A percentile compares a stretch with the other conserved stretches of the same genome.
Conservation (phyloP, 139 green algal genomes). For the Coccomyxa sp. region DNA sequence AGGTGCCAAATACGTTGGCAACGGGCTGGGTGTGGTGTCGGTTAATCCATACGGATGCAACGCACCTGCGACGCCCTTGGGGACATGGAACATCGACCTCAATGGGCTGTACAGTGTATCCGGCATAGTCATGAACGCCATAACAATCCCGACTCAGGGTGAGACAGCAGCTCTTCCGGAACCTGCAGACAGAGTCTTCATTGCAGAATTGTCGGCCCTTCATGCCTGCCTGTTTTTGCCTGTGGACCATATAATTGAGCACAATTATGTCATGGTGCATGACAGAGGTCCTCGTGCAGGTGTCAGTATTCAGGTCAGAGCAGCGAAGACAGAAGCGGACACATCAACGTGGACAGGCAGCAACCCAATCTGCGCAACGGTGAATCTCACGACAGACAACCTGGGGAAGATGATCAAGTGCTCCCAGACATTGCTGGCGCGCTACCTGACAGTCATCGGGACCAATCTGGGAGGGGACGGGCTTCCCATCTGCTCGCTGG, state of each 20-base stretch:
- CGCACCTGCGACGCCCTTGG: neutral
- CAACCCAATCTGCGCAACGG: neutral
- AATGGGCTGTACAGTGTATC: neutral
- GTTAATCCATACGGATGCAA: slow-evolving; percentile 1
- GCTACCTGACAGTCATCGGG: neutral
- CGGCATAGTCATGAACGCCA: neutral
- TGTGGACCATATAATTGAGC: neutral
- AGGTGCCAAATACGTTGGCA: neutral
- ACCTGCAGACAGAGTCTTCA: neutral
- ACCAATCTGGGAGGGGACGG: neutral
- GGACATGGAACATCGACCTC: neutral
- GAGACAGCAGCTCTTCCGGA: neutral
- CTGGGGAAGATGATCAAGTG: neutral
- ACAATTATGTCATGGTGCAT: neutral
- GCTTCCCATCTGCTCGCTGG: neutral
- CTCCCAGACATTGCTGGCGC: neutral
- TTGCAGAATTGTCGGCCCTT: neutral
- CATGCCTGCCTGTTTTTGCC: neutral
- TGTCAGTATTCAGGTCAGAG: neutral
- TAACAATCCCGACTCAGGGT: neutral
- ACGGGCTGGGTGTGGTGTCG: neutral
- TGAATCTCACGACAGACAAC: neutral
- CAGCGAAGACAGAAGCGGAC: neutral
- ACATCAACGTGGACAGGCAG: neutral
- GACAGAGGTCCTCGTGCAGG: neutral